Evolutionary conservation across 192 early-diverging fungal species (phyloP), one percentile per base, ranked within the genome.

Genomic region (Phlyctochytrium arcticum): DNA sequence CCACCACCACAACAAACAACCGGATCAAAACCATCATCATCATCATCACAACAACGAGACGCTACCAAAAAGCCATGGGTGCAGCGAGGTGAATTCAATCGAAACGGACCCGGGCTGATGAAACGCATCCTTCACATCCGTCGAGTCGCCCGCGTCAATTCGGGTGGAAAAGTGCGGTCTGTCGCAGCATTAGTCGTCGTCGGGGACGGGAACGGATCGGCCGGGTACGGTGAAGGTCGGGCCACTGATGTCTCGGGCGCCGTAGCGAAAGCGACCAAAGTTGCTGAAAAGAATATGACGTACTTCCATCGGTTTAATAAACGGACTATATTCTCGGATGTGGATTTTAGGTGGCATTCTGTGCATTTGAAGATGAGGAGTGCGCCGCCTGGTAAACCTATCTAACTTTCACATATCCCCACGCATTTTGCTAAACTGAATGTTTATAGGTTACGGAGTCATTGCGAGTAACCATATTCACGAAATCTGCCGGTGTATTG

Each of bases 171-270:
- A 67, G 66, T 78, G 4, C 72, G 88, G 33, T 87, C 87, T 30
- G 87, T 92, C 80, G 93, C 91, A 32, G 92, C 92, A 1, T 67
- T 96, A 42, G 96, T 99, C 6, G 92, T 98, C 3, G 95, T 99
- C 5, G 96, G 96, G 5, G 93, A 96, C 67, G 91, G 91, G 6
- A 80, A 87, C 36, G 96, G 96, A 2, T 77, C 88, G 36, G 94
- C 92, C 6, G 95, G 96, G 19, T 95, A 88, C 67, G 96, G 96
- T 21, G 91, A 94, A 71, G 96, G 92, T 21, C 89, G 93, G 67
- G 87, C 89, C 34, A 71, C 81, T 33, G 96, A 98, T 59, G 78
- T 76, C 9, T 73, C 83, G 36, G 76, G 78, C 46, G 94, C 96
- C 3, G 86, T 97, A 36, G 74, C 83, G 55, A 93, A 96, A 76